Base-by-base conservation (phyloP, 768 basidiomycete species). In the Antrodiella citrinella region DNA sequence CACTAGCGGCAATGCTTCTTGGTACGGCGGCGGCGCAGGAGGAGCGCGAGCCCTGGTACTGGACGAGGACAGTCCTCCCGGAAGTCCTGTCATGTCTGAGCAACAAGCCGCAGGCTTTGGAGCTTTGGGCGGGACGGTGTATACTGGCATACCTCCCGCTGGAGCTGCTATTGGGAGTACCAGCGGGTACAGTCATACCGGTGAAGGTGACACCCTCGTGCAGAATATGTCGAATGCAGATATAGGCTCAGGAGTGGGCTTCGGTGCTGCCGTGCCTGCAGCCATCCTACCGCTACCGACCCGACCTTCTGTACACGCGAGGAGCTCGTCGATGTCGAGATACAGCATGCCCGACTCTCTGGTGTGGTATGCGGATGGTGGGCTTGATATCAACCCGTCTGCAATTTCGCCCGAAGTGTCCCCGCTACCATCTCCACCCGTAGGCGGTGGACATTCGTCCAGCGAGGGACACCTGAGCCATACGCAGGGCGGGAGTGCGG, bases 391-490 rank as follows among this genome's bases (percentile, higher is more conserved):
- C n/a, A n/a, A n/a, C n/a, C n/a, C n/a, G n/a, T n/a, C n/a, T n/a
- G n/a, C n/a, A n/a, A n/a, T n/a, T n/a, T n/a, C n/a, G n/a, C n/a
- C n/a, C n/a, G n/a, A n/a, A n/a, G n/a, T n/a, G n/a, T n/a, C n/a
- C n/a, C n/a, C n/a, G n/a, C n/a, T 50, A 7, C 20, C 3, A 52
- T 56, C 43, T 42, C 23, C 38, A 26, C 45, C 20, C 41, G 47
- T 11, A 19, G 43, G 4, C 4, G 54, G n/a, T n/a, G n/a, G n/a
- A 15, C 15, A 35, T 35, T 35, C 30, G 30, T 35, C 30, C 15
- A 35, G 30, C 30, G 30, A 35, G 56, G 4, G 45, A 30, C 15
- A 24, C 39, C 24, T 15, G 24, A 7, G 30, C 30, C 15, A 35
- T 15, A 7, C 15, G 30, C 30, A n/a, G 30, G 15, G 30, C 15